Base-by-base conservation (phyloP, 2,329 filamentous ascomycete species). In the Davidsoniella neocaledoniae region DNA sequence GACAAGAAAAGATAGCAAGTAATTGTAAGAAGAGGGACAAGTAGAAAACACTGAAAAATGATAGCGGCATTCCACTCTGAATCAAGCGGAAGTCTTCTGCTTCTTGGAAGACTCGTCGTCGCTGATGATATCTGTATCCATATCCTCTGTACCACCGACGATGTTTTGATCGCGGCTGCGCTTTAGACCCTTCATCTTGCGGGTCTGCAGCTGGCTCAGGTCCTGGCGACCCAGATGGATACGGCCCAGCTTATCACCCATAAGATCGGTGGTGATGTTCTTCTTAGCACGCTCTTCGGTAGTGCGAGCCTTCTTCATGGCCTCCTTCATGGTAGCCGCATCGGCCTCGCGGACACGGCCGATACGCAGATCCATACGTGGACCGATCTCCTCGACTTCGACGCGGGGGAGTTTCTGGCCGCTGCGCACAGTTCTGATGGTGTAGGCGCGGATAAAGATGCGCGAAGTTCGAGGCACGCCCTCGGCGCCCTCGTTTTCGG, bases 111-210 rank as follows among this genome's bases (percentile, higher is more conserved):
- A 56, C 49, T 58, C 58, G 39, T 66, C 62, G 39, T 50, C 43
- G 19, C 59, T 60, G 16, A 58, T 55, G 7, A 58, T 50, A 36
- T 56, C 55, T 42, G 55, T 57, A 29, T 55, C 64, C 50, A 70
- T 57, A 29, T 55, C 64, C 40, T 60, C 50, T 23, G 41, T 46
- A 14, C 59, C 68, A 33, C 6, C 29, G 4, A 33, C 29, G 4
- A 33, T 33, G 3, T 68, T 70, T 47, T 74, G 76, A 55, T 79
- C 79, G 49, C 86, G 77, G 56, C 74, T 79, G 56, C 91, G 75
- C 77, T 96, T 98, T 57, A 98, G 66, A 57, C 88, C 91, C 79
- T 98, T 98, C 88, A 98, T 96, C 78, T 98, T 98, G 62, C 91
- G 81, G 48, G 88, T 93, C 72, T 98, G 91, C 65, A 98, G 66